Percentiles rank a stretch among this genome's conserved stretches.
phyloP scores from a whole-genome alignment of 2,329 filamentous ascomycete genomes.

The Paraphaeosphaeria minitans region DNA sequence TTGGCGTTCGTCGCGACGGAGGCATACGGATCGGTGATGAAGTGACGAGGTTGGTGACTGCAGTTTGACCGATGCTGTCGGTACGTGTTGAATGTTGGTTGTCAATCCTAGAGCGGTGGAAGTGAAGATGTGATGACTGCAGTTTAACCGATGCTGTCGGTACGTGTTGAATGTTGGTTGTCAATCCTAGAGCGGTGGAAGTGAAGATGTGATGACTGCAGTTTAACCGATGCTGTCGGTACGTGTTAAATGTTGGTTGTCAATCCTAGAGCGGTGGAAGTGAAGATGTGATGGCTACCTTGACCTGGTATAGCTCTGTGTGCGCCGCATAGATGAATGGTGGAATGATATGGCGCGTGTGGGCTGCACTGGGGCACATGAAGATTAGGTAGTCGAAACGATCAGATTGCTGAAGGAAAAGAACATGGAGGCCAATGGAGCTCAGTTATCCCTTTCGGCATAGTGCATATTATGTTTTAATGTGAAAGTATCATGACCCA shows the following conservation, averaged over 20 bases:
- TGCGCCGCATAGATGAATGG: conserved; percentile 3
- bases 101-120: too few species aligned
- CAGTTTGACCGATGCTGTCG: too few species aligned
- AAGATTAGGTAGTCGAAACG: background rate
- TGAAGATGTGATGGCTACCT: conserved; percentile 9
- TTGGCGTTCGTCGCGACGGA: background rate
- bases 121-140: conserved; percentile 15
- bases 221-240: conserved; percentile 14
- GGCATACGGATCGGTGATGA: background rate
- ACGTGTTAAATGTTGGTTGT: background rate
- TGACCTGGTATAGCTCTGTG: conserved; percentile 14
- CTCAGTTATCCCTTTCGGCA: conserved; percentile 4
- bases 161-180: too few species aligned
- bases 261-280: background rate
- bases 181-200: too few species aligned
- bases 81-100: too few species aligned
- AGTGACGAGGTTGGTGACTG: background rate
- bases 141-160: too few species aligned
- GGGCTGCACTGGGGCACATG: conserved; percentile 11
- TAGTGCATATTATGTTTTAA: background rate
- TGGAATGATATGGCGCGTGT: conserved; percentile 9
- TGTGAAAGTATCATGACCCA: background rate
- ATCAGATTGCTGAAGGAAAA: background rate
- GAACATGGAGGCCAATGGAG: conserved; percentile 1
- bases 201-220: conserved; percentile 16